Evolutionary conservation across 129 eudicot genomes (phyloP).

Genomic region (Sambucus nigra): DNA sequence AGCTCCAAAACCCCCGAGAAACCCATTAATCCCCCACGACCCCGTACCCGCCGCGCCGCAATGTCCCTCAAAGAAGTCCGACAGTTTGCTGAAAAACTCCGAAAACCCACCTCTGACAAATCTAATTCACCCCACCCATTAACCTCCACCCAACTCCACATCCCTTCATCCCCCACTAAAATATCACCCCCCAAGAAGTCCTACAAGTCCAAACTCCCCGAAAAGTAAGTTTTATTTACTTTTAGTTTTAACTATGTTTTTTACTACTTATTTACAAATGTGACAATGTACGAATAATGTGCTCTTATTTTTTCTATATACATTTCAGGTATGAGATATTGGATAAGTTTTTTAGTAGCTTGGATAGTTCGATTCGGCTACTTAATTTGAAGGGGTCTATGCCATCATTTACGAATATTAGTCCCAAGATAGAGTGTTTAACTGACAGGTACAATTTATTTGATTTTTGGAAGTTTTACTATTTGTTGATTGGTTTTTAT

Average conservation of each 20-base stretch:
- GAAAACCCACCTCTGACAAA: conserved; percentile 16
- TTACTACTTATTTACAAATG: background rate
- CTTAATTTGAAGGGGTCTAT: conserved; percentile 42
- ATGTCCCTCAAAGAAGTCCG: conserved; percentile 43
- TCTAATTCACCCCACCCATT: conserved; percentile 22
- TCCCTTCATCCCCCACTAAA: background rate
- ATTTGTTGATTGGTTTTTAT: background rate
- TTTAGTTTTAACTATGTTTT: background rate
- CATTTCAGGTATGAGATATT: conserved; percentile 55
- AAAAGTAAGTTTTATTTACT: conserved; percentile 31
- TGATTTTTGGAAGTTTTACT: background rate
- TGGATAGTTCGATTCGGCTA: conserved; percentile 52
- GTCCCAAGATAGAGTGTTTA: conserved; percentile 46
- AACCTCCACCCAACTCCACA: background rate
- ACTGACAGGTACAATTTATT: conserved; percentile 49
- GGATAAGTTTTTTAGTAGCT: conserved; percentile 51
- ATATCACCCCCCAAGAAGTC: conserved; percentile 15
- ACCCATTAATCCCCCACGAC: conserved; percentile 28
- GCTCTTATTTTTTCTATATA: background rate
- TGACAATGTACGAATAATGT: too few relatives aligned
- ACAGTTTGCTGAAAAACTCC: conserved; percentile 42
- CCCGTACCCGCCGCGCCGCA: conserved; percentile 24
- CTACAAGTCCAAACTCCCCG: conserved; percentile 26
- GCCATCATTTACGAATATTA: conserved; percentile 48
- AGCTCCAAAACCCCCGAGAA: conserved; percentile 61